phyloP scores from a whole-genome alignment of 208 protist genomes.

The Trypanosoma avium region DNA sequence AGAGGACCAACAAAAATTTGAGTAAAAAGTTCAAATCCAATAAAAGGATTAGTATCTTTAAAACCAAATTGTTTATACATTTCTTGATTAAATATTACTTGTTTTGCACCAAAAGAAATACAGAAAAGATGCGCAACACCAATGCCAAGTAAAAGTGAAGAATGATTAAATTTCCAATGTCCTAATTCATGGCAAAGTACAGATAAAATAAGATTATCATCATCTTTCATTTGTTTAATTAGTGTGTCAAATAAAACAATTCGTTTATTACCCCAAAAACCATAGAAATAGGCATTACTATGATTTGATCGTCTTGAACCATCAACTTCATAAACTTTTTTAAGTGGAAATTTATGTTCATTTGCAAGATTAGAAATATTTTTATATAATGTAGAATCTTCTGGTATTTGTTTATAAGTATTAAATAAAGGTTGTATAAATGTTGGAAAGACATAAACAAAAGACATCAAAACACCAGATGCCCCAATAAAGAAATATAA shows the following conservation, averaged over 20 bases:
- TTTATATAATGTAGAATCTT: conserved; percentile 34
- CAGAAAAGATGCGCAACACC: conserved; percentile 41
- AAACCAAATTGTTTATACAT: conserved; percentile 79
- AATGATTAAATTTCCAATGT: conserved; percentile 85
- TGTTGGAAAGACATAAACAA: conserved; percentile 60
- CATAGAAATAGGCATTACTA: conserved; percentile 91
- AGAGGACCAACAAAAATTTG: conserved; percentile 49
- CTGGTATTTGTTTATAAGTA: conserved; percentile 62
- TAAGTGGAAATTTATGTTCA: conserved; percentile 64
- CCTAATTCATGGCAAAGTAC: conserved; percentile 90
- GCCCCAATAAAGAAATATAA: conserved; percentile 65
- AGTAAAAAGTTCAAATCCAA: conserved; percentile 63
- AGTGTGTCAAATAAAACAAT: conserved; percentile 93
- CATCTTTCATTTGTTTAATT: conserved; percentile 55
- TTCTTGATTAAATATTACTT: conserved; percentile 57
- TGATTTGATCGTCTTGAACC: conserved; percentile 76
- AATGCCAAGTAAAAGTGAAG: conserved; percentile 32
- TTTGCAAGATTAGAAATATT: conserved; percentile 55
- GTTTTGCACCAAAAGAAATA: conserved; percentile 58
- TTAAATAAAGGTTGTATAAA: conserved; percentile 91
- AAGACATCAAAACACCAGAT: conserved; percentile 36
- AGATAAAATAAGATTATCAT: conserved; percentile 65
- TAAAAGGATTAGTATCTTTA: conserved; percentile 40
- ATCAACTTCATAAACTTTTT: conserved; percentile 72
- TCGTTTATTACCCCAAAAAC: conserved; percentile 81